A percentile compares a stretch with the other conserved stretches of the same genome.
Evolutionary conservation across 495 filamentous ascomycete genomes (phyloP).

Genomic region (Aspergillus sclerotioniger): DNA sequence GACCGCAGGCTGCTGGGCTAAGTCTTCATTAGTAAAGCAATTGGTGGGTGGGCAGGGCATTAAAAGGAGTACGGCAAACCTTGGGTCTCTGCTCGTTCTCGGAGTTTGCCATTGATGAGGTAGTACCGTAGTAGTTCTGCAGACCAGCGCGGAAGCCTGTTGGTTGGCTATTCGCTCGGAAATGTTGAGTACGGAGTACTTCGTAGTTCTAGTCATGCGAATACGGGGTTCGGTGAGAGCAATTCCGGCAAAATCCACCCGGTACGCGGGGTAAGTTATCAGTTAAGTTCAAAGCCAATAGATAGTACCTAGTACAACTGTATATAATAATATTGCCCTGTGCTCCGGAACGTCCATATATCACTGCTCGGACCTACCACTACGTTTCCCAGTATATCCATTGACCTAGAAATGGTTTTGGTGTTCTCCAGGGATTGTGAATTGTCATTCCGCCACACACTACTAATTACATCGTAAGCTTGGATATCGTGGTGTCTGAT

Average conservation of each 20-base stretch:
- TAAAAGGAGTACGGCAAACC: conserved; percentile 25
- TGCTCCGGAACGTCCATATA: no score
- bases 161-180: not conserved
- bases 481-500: not conserved
- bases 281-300: not conserved
- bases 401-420: no score
- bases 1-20: conserved; percentile 80
- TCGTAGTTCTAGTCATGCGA: not conserved
- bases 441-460: conserved; percentile 35
- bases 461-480: conserved; percentile 13
- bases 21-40: conserved; percentile 20
- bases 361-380: no score
- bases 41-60: not conserved
- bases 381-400: no score
- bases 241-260: not conserved
- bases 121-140: not conserved
- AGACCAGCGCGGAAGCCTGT: not conserved
- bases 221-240: not conserved
- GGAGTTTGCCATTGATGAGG: conserved; percentile 39
- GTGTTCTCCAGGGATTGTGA: not conserved
- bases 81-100: conserved; percentile 44
- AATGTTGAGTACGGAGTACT: not conserved
- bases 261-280: not conserved
- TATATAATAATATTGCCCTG: not conserved
- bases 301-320: not conserved